Base-by-base conservation (phyloP, 2,329 filamentous ascomycete species). In the Scopulariopsis brevicaulis region DNA sequence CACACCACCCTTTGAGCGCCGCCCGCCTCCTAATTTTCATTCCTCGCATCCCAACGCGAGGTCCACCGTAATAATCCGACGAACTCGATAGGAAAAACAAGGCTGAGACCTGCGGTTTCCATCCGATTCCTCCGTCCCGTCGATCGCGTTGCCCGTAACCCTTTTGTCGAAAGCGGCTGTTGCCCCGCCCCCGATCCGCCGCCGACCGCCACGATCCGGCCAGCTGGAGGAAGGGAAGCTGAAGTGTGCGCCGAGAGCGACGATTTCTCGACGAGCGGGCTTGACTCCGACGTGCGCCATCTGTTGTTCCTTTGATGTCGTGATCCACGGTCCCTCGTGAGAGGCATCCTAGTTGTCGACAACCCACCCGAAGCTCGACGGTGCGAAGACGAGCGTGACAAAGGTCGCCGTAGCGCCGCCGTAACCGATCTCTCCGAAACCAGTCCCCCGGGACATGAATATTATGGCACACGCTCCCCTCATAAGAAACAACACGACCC, bases 381-480 rank as follows among this genome's bases (percentile, higher is more conserved):
- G 54, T 18, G 24, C 40, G 40, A 46, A 46, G 14, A n/a, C 40
- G 40, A 7, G 15, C 40, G 14, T 46, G 18, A 46, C 40, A 46
- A 32, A 32, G 28, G 28, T 32, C 28, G 28, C 28, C 28, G 28
- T 32, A 32, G 37, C 12, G n/a, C 20, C 46, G 22, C 20, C 20
- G 22, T 50, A 50, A 50, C 43, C 24, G 22, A 53, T 22, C 22
- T 53, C 28, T 32, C 28, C 28, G 28, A 32, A 37, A n/a, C 51
- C 54, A 18, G n/a, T 37, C n/a, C 56, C 14, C 22, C 58, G 15
- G 22, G 59, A 59, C 22, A 56, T 60, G 61, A 60, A 64, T 62
- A 59, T 60, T 55, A 83, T 83, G 81, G 80, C 80, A 70, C 76
- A 82, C 77, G 79, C 79, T 73, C 76, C 80, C 65, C 72, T 83